phyloP scores from a whole-genome alignment of 2,329 filamentous ascomycete genomes.

The Aaosphaeria arxii region DNA sequence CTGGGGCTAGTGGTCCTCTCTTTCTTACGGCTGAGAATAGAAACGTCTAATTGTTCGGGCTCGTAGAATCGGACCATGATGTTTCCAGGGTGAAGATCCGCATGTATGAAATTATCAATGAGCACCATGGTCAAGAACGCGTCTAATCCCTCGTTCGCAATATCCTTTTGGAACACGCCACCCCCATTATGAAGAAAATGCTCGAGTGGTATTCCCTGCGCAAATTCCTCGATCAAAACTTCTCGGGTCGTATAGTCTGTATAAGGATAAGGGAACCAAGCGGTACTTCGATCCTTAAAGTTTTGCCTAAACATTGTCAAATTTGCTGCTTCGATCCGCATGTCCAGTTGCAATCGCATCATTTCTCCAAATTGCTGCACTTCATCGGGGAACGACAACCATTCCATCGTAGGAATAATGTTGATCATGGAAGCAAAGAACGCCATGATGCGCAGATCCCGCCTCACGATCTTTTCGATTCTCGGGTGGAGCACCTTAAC shows the following conservation, averaged over 20 bases:
- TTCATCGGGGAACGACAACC: slow-evolving; percentile 93
- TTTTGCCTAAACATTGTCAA: slow-evolving; percentile 83
- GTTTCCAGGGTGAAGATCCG: slow-evolving; percentile 93
- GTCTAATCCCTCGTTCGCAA: slow-evolving; percentile 91
- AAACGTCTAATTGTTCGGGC: slow-evolving; percentile 67
- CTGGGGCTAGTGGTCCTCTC: slow-evolving; percentile 36
- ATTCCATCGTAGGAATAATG: slow-evolving; percentile 88
- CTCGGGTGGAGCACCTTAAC: slow-evolving; percentile 93
- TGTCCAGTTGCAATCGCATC: slow-evolving; percentile 96
- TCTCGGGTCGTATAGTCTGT: slow-evolving; percentile 87
- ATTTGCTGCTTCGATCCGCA: slow-evolving; percentile 92
- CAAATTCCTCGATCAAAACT: slow-evolving; percentile 92
- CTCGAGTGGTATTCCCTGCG: slow-evolving; percentile 86
- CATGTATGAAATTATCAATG: slow-evolving; percentile 96
- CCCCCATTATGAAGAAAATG: slow-evolving; percentile 90
- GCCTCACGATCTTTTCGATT: slow-evolving; percentile 84
- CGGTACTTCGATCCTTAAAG: slow-evolving; percentile 83
- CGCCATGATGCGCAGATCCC: slow-evolving; percentile 89
- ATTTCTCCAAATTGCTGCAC: slow-evolving; percentile 93
- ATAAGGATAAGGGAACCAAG: slow-evolving; percentile 97
- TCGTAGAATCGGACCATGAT: slow-evolving; percentile 99
- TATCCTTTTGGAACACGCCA: slow-evolving; percentile 88
- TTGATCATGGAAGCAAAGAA: slow-evolving; percentile 87
- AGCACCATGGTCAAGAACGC: slow-evolving; percentile 95
- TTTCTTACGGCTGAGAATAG: slow-evolving; percentile 44